These are phyloP conservation scores for Apodospora peruviana DNA, from an alignment of 495 filamentous ascomycete genomes.

Conservation along the genomic window DNA sequence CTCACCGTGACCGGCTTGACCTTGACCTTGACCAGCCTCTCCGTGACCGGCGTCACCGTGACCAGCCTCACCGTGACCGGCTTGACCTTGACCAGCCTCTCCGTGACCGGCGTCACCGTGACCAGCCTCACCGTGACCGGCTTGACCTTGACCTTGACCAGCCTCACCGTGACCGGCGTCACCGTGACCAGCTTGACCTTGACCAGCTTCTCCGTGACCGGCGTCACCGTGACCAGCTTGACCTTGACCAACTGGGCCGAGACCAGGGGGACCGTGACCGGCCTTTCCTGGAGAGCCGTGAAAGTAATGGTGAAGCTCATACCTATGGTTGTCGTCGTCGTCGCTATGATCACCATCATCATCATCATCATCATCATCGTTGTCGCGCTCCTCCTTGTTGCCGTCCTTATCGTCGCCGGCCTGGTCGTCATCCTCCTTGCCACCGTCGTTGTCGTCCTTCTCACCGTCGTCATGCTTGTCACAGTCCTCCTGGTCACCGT, in stretches of 20 bases:
- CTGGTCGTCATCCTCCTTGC: neutral
- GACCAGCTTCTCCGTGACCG: neutral
- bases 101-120: conserved; percentile 1
- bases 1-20: neutral
- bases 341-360: neutral
- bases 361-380: conserved; percentile 8
- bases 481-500: conserved; percentile 1
- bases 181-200: neutral
- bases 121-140: too few species aligned
- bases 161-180: too few species aligned
- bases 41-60: neutral
- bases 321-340: neutral
- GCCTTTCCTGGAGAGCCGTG: neutral
- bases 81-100: neutral
- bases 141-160: too few species aligned
- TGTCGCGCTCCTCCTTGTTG: too few species aligned
- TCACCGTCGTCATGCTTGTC: neutral
- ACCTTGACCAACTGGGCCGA: neutral
- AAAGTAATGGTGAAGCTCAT: neutral
- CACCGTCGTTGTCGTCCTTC: neutral
- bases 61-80: neutral
- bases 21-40: neutral
- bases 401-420: neutral
- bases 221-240: conserved; percentile 1
- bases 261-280: neutral